Conservation (phyloP, 495 filamentous ascomycete species). For the Aspergillus diversus region DNA sequence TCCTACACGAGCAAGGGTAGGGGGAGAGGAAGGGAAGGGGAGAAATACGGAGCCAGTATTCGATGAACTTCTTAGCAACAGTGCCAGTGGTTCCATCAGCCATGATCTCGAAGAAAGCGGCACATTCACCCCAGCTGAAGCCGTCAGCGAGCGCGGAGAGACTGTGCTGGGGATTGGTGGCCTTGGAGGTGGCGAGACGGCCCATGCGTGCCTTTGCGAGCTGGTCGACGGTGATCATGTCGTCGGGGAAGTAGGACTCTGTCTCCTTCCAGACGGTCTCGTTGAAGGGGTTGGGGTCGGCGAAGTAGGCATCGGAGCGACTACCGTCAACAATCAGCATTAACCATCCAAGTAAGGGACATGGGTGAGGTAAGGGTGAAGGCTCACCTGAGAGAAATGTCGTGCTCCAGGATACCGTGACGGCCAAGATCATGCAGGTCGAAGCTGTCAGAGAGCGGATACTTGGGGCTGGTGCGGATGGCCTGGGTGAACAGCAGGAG, state of each 20-base stretch:
- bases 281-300: constrained; percentile 23
- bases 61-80: constrained; percentile 18
- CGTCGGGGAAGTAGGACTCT: constrained; percentile 20
- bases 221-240: constrained; percentile 23
- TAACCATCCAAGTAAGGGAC: neutral
- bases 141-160: constrained; percentile 19
- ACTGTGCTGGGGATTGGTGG: constrained; percentile 15
- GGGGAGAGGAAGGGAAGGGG: neutral
- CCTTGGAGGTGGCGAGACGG: constrained; percentile 20
- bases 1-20: neutral
- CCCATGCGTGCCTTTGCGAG: constrained; percentile 20
- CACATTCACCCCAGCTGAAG: constrained; percentile 26
- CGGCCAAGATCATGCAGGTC: constrained; percentile 16
- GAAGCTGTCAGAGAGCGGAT: constrained; percentile 7
- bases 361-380: neutral
- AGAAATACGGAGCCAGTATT: constrained; percentile 23
- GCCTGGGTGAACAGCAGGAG: constrained; percentile 17
- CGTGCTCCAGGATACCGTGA: constrained; percentile 22
- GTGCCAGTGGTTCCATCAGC: constrained; percentile 22
- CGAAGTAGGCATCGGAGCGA: constrained; percentile 23
- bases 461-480: constrained; percentile 15
- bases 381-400: constrained; percentile 19
- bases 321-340: neutral
- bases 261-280: constrained; percentile 24
- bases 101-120: constrained; percentile 26